Evolutionary conservation across 306 rosid species (phyloP).

Genomic region (Styphnolobium japonicum): DNA sequence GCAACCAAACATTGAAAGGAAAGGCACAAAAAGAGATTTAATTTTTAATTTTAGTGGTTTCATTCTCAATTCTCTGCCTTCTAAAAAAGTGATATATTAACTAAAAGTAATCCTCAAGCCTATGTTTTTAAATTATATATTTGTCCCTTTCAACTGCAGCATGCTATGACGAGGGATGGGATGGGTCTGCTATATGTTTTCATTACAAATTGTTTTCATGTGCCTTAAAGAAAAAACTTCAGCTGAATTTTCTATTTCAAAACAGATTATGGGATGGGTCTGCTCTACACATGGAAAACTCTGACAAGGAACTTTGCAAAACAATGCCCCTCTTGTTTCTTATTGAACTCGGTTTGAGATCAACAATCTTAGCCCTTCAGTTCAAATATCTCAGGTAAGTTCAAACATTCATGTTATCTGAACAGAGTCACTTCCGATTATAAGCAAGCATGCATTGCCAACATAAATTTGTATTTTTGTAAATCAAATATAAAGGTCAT

Average conservation of each 20-base stretch:
- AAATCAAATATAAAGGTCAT: constrained; percentile 1
- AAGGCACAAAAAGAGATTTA: background rate
- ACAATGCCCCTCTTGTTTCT: too few relatives aligned
- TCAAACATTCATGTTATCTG: background rate
- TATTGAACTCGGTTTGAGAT: background rate
- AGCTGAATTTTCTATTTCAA: background rate
- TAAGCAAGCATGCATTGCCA: constrained; percentile 14
- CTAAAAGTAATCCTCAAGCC: background rate
- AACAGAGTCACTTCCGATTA: background rate
- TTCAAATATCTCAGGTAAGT: constrained; percentile 3
- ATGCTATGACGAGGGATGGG: too few relatives aligned
- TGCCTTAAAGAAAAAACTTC: constrained; percentile 1
- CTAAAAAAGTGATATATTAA: background rate
- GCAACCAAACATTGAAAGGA: background rate
- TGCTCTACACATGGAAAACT: background rate
- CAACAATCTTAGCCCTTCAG: background rate
- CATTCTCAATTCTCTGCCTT: background rate
- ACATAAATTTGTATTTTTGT: background rate
- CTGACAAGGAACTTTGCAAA: background rate
- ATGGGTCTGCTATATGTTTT: too few relatives aligned
- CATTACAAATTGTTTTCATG: background rate
- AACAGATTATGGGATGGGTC: background rate
- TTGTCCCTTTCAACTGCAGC: background rate
- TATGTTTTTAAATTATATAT: background rate
- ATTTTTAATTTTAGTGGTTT: background rate